Percentiles rank a stretch among this genome's conserved stretches.
These are phyloP conservation scores for Claviceps africana DNA, from an alignment of 2,329 filamentous ascomycete species.

Conservation along the genomic window DNA sequence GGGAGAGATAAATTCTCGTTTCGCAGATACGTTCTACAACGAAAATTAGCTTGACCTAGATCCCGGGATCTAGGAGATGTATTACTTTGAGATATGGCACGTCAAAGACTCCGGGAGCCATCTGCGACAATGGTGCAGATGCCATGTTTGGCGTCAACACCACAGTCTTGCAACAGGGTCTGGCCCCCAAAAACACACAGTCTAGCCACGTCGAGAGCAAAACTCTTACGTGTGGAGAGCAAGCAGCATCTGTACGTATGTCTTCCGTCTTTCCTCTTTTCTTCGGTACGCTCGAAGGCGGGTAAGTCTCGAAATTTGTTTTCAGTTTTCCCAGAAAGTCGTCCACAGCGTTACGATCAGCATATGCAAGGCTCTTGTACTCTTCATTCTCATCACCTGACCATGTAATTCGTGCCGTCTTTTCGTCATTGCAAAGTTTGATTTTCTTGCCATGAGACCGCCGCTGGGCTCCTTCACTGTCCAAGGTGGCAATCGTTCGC, in stretches of 20 bases:
- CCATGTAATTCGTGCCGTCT: neutral
- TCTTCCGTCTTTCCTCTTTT: neutral
- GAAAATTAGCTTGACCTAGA: constrained; percentile 1
- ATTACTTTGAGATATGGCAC: constrained; percentile 21
- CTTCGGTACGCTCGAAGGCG: neutral
- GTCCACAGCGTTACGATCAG: constrained; percentile 17
- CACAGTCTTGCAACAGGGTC: constrained; percentile 11
- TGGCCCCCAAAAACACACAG: constrained; percentile 14
- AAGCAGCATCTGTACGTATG: neutral
- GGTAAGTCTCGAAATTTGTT: neutral
- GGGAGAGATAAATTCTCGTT: constrained; percentile 13
- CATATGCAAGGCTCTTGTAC: constrained; percentile 7
- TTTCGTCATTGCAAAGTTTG: neutral
- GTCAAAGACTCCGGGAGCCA: constrained; percentile 24
- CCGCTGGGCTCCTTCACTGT: neutral
- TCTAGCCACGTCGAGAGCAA: constrained; percentile 10
- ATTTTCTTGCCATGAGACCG: neutral
- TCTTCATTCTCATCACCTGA: constrained; percentile 4
- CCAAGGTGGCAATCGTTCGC: neutral
- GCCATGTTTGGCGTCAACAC: constrained; percentile 7
- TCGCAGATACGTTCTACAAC: constrained; percentile 14
- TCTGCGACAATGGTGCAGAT: constrained; percentile 12
- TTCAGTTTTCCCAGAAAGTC: constrained; percentile 15
- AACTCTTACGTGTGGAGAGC: neutral
- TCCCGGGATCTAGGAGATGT: neutral